Base-by-base conservation (phyloP, 2,329 filamentous ascomycete species). In the Pseudocercospora musae region DNA sequence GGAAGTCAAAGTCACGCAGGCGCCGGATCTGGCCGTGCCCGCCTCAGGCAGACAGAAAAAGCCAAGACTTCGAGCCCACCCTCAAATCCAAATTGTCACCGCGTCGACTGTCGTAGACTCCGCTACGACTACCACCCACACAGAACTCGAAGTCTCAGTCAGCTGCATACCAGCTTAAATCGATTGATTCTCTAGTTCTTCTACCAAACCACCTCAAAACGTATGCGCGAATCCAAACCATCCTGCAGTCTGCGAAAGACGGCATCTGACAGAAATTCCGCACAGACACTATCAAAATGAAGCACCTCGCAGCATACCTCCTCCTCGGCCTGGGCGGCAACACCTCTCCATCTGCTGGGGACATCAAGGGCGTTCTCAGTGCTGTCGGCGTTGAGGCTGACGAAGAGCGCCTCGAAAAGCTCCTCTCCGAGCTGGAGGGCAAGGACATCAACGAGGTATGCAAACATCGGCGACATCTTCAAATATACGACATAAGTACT, bases 241-340 rank as follows among this genome's bases (percentile, higher is more conserved):
- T 9, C 15, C 11, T 3, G n/a, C 29, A 31, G 18, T 31, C n/a
- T 27, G 15, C 8, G 18, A 42, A 37, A 33, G 27, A 54, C 63
- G 58, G 42, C 23, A 54, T 50, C 58, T 63, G 46, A 63, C 29
- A 54, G 49, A 54, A 33, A 48, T 21, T 31, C 46, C 55, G 56
- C 37, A 40, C 63, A 73, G 68, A 65, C 61, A 66, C 62, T 56
- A 59, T 77, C 80, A 96, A 89, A 92, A 98, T 99, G 95, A 98
- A 99, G 93, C 89, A 98, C 85, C 90, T 99, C 85, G 95, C 95
- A 80, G 94, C 95, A 80, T 98, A 96, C 88, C 92, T 99, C 78
- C 94, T 99, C 79, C 91, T 98, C 81, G 83, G 84, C 84, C 90
- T 98, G 74, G 94, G 87, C 80, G 95, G 95, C 84, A 98, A 97